Evolutionary conservation across 345 rosid species (phyloP).

Genomic region (Eucalyptus cladocalyx): DNA sequence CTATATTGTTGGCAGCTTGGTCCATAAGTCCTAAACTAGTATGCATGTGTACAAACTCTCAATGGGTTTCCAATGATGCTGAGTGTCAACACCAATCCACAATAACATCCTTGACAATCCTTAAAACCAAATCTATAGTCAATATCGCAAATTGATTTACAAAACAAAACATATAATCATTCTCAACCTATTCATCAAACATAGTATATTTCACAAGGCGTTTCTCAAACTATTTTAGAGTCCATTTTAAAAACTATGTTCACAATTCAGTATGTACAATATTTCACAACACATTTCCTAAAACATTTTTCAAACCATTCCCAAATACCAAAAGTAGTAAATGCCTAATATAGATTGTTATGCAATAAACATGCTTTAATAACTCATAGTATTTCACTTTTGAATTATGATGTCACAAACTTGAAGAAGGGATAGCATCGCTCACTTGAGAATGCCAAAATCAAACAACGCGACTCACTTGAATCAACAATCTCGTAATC

Average conservation of each 20-base stretch:
- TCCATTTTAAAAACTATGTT: background rate
- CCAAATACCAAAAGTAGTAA: background rate
- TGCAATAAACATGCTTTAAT: background rate
- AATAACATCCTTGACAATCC: background rate
- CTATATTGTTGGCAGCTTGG: fast-evolving
- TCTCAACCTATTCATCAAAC: background rate
- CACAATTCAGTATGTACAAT: background rate
- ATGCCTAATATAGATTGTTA: too few relatives aligned
- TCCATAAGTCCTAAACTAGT: background rate
- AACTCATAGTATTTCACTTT: background rate
- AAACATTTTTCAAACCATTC: background rate
- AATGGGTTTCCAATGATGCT: background rate
- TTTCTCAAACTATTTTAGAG: background rate
- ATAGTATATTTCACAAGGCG: fast-evolving
- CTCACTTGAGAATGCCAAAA: too few relatives aligned
- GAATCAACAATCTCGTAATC: fast-evolving
- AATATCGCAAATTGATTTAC: background rate
- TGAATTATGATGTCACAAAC: background rate
- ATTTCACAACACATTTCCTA: background rate
- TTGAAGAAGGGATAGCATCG: too few relatives aligned
- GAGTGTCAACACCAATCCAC: background rate
- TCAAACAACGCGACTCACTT: fast-evolving
- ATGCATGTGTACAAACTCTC: fast-evolving
- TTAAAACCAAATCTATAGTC: background rate
- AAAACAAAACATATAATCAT: too few relatives aligned